Conservation (phyloP, 768 basidiomycete genomes). For the Russula olivacea region DNA sequence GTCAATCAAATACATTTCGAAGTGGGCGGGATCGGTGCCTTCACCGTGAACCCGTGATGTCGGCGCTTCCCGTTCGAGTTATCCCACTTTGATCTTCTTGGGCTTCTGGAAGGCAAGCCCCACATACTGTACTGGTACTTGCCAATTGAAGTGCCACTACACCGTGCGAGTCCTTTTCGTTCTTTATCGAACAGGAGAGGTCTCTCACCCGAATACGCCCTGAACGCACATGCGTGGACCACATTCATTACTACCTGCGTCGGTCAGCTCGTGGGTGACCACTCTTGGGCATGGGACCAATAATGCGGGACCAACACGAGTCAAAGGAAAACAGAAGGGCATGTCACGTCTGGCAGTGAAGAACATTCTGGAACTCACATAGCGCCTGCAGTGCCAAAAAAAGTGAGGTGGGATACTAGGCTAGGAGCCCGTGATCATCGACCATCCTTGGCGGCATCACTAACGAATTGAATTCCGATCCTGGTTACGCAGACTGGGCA, state of each 20-base stretch:
- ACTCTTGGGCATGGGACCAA: not conserved
- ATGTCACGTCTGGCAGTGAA: no score
- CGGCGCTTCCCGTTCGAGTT: not conserved
- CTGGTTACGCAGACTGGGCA: not conserved
- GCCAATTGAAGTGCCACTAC: not conserved
- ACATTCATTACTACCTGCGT: not conserved
- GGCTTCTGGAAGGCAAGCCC: not conserved
- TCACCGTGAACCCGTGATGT: not conserved
- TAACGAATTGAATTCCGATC: not conserved
- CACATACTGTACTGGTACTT: not conserved
- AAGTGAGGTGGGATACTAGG: no score
- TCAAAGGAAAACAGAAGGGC: no score
- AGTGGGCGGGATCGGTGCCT: not conserved
- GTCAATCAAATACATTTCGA: slow-evolving; percentile 7
- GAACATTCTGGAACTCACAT: not conserved
- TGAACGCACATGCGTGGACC: not conserved
- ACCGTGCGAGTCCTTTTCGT: not conserved
- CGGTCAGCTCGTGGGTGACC: not conserved
- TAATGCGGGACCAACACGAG: no score
- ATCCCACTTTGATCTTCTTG: not conserved
- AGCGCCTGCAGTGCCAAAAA: not conserved
- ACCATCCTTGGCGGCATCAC: no score
- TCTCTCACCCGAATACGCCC: not conserved
- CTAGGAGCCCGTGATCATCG: not conserved
- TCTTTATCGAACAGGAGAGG: slow-evolving; percentile 10